Evolutionary conservation across 2,329 filamentous ascomycete genomes (phyloP), one percentile per base, ranked within the genome.

Genomic region (Arachnomyces sp.): DNA sequence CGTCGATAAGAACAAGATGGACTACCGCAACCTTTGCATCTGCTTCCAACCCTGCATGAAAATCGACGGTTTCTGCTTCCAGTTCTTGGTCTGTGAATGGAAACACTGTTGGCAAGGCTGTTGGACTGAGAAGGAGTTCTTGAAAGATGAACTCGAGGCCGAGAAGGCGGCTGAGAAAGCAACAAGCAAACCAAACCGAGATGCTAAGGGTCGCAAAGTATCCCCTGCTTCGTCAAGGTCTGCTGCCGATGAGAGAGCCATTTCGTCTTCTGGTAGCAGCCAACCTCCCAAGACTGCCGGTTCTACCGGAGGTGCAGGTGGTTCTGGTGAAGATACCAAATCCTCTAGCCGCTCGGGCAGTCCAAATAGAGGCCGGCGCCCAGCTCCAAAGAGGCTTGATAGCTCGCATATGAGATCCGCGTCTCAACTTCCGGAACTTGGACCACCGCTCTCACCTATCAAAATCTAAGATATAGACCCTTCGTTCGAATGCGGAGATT

Each of bases 1-100:
- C 61, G 84, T 88, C 16, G 86, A 93, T 49, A 89, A 90, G 70
- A 96, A 95, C 75, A 95, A 94, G 69, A 96, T 96, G 90, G 87
- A 94, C 59, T 95, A 90, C 59, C 81, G 86, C 57, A 95, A 95
- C 50, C 71, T 96, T 16, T 94, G 88, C 66, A 94, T 95, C 52
- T 96, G 90, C 68, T 95, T 95, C 64, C 88, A 95, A 63, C 90
- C 90, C 3, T 94, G 88, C 63, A 87, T 96, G 77, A 94, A 90
- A 66, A 92, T 96, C 44, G 90, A 96, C 55, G 82, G 82, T 1
- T 93, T 90, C 61, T 93, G 87, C 61, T 96, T 96, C 74, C 87
- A 89, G 54, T 95, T 95, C 50, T 73, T 96, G 9, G 89, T 96
- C 14, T 86, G 87, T 56, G 84, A 96, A 59, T 96, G 90, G 90